These are phyloP conservation scores for Xanthoconium separans DNA, from an alignment of 1,284 basidiomycete genomes.

Conservation along the genomic window DNA sequence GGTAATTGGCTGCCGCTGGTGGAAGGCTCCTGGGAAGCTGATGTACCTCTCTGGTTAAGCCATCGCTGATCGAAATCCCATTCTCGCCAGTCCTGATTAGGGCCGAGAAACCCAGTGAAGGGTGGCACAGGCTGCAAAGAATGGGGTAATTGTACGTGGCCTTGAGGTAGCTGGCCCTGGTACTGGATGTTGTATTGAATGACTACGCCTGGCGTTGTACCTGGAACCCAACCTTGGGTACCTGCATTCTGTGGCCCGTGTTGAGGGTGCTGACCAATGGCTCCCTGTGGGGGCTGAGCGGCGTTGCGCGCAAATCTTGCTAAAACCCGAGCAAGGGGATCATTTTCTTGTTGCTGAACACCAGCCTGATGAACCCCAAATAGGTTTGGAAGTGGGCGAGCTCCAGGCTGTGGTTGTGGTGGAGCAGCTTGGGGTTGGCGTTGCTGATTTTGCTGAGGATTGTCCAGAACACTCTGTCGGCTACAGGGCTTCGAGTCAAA, in stretches of 20 bases:
- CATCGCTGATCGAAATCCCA: constrained; percentile 46
- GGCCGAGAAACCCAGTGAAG: constrained; percentile 59
- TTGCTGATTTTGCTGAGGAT: constrained; percentile 33
- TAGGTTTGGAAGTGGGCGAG: constrained; percentile 29
- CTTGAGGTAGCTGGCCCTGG: constrained; percentile 34
- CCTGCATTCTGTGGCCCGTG: constrained; percentile 25
- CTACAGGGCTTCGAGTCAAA: constrained; percentile 40
- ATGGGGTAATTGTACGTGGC: constrained; percentile 25
- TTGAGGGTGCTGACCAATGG: constrained; percentile 19
- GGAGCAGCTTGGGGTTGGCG: constrained; percentile 37
- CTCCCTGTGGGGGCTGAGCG: constrained; percentile 27
- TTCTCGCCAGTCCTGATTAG: constrained; percentile 60
- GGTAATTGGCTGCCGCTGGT: constrained; percentile 4
- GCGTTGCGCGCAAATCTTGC: constrained; percentile 48
- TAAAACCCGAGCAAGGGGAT: constrained; percentile 42
- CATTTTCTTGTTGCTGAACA: constrained; percentile 35
- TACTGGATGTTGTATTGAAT: constrained; percentile 62
- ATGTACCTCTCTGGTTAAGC: constrained; percentile 19
- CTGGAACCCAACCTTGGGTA: constrained; percentile 32
- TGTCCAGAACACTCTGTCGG: constrained; percentile 83
- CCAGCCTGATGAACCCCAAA: constrained; percentile 29
- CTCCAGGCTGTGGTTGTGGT: constrained; percentile 36
- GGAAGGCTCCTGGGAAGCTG: constrained; percentile 7
- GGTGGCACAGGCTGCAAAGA: constrained; percentile 42
- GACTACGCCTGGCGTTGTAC: constrained; percentile 40